phyloP scores from a whole-genome alignment of 495 filamentous ascomycete species.

The Hapsidospora chrysogenum region DNA sequence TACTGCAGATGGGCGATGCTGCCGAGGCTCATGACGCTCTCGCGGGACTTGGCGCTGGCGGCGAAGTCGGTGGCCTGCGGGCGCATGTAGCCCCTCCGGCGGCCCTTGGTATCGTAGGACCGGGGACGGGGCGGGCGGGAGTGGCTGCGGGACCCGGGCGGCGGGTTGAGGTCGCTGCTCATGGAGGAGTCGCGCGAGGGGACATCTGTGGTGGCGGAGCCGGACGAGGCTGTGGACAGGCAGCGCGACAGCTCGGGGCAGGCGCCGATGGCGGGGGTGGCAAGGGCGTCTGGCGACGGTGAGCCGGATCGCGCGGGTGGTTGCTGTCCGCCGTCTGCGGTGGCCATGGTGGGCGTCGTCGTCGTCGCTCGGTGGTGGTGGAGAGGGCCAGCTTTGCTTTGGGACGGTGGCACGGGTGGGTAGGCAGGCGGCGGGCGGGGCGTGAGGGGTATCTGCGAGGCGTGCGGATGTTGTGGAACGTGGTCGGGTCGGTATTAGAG shows the following conservation, averaged over 20 bases:
- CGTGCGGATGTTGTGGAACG: no score
- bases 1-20: conserved; percentile 97
- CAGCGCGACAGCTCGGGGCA: conserved; percentile 50
- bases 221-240: conserved; percentile 59
- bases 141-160: conserved; percentile 32
- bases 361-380: background rate
- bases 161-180: conserved; percentile 30
- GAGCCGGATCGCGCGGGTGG: conserved; percentile 26
- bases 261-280: conserved; percentile 47
- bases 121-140: conserved; percentile 17
- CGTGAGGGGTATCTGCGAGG: no score
- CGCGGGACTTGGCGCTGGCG: conserved; percentile 69
- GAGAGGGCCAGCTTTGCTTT: no score
- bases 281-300: conserved; percentile 48
- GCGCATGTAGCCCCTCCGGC: conserved; percentile 74
- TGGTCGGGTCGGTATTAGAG: no score
- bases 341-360: conserved; percentile 13
- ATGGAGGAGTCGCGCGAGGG: conserved; percentile 33
- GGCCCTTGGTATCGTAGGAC: conserved; percentile 33
- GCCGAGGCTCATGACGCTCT: conserved; percentile 88
- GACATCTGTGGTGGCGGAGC: conserved; percentile 37
- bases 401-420: no score
- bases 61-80: conserved; percentile 85
- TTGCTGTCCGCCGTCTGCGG: conserved; percentile 15
- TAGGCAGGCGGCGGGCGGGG: no score